Evolutionary conservation across 2,329 filamentous ascomycete species (phyloP), one percentile per base, ranked within the genome.

Genomic region (Penicillium sp.): DNA sequence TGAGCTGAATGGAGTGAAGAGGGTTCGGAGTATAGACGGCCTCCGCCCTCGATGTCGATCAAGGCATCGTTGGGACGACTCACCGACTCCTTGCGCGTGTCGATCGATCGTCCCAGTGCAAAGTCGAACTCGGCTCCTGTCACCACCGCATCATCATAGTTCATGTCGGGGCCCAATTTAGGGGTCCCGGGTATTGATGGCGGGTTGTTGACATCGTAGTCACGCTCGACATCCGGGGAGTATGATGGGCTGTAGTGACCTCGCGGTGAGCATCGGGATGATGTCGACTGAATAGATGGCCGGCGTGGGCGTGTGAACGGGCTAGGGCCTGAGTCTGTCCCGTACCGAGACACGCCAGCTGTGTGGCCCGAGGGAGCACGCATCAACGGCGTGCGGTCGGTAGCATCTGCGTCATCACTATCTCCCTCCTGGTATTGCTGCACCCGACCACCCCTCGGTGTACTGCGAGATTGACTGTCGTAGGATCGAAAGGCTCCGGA

Each of bases 121-220:
- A 81, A 82, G 33, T 79, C 77, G 59, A 80, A 81, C 13, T 78
- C 76, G 1, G 72, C 70, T 0, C 79, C 79, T 8, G 79, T 78
- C 33, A 82, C 74, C 65, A 83, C 75, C 4, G 79, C 82, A 80
- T 88, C 86, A 65, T 87, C 84, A 58, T 83, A 83, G 8, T 78
- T 79, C 68, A 83, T 79, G 4, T 84, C 81, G 2, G 82, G 76
- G 5, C 84, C 83, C 38, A 85, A 66, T 50, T 81, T 82, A 0
- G 87, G 87, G 55, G 86, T 87, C 2, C 80, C 81, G 1, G 87
- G 87, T 26, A 88, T 81, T 0, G 87, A 89, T 0, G 87, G 87
- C 12, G 87, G 87, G 64, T 89, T 89, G 73, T 89, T 89, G 65
- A 89, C 83, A 79, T 89, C 84, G 75, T 87, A 87, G 51, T 83